Conservation (phyloP, 1,284 basidiomycete genomes). For the Mrakiaceae sp. region DNA sequence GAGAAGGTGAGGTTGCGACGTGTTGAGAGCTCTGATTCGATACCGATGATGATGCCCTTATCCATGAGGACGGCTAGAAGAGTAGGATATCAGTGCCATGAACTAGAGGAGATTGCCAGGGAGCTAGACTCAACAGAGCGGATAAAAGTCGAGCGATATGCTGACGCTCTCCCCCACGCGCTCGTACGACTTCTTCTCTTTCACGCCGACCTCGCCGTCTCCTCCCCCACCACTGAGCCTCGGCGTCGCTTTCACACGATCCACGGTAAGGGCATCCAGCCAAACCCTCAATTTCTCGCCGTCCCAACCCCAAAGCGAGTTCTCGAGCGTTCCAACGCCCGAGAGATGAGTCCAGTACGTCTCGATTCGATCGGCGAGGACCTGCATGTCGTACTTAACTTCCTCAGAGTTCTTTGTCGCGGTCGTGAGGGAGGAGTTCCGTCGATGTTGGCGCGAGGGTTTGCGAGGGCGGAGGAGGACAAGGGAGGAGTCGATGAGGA, state of each 20-base stretch:
- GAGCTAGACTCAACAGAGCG: slow-evolving; percentile 57
- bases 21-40: slow-evolving; percentile 73
- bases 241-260: slow-evolving; percentile 28
- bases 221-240: slow-evolving; percentile 16
- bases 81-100: background rate
- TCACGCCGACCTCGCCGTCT: slow-evolving; percentile 36
- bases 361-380: slow-evolving; percentile 89
- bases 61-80: slow-evolving; percentile 83
- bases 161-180: slow-evolving; percentile 84
- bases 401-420: slow-evolving; percentile 37
- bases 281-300: slow-evolving; percentile 80
- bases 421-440: slow-evolving; percentile 5
- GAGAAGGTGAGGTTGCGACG: slow-evolving; percentile 74
- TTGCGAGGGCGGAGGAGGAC: slow-evolving; percentile 53
- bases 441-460: slow-evolving; percentile 6
- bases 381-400: slow-evolving; percentile 95
- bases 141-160: slow-evolving; percentile 87
- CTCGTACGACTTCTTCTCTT: slow-evolving; percentile 31
- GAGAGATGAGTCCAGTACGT: slow-evolving; percentile 97
- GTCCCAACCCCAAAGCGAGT: slow-evolving; percentile 96
- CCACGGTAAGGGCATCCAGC: slow-evolving; percentile 88
- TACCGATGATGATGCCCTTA: slow-evolving; percentile 95
- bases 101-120: background rate
- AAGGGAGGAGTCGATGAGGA: slow-evolving; percentile 88
- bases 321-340: slow-evolving; percentile 84